Percentiles rank a stretch among this genome's conserved stretches.
Conservation (phyloP, 1,284 basidiomycete genomes). For the Anthracocystis walkeri region DNA sequence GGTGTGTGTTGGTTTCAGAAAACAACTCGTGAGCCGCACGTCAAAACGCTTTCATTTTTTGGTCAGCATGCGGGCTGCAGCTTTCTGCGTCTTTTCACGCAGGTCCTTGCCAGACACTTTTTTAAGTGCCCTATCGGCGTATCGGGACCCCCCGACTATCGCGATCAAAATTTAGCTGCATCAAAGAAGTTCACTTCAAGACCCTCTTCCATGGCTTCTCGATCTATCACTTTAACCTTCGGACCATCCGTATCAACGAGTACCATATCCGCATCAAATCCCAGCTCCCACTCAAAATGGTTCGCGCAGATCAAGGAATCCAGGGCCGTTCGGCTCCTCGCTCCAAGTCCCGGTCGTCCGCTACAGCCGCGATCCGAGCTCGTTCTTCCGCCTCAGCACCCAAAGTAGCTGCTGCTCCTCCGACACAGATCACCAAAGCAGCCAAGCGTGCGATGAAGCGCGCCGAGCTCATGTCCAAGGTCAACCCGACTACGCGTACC, state of each 20-base stretch:
- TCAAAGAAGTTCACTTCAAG: constrained; percentile 8
- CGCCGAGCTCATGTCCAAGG: constrained; percentile 50
- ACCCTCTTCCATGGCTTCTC: constrained; percentile 2
- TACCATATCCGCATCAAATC: not conserved
- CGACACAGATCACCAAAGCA: constrained; percentile 51
- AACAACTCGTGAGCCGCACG: not conserved
- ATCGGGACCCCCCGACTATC: constrained; percentile 1
- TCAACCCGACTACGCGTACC: constrained; percentile 15
- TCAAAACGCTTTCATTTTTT: constrained; percentile 2
- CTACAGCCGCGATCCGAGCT: constrained; percentile 24
- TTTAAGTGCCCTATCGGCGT: constrained; percentile 1
- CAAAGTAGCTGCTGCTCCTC: constrained; percentile 23
- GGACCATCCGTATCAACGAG: not conserved
- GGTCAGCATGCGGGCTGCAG: not conserved
- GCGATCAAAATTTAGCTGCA: constrained; percentile 31
- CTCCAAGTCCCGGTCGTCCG: constrained; percentile 37
- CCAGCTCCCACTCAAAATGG: constrained; percentile 16
- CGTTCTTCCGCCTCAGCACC: constrained; percentile 20
- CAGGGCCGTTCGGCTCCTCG: constrained; percentile 35
- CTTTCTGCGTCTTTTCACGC: constrained; percentile 3
- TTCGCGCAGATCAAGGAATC: constrained; percentile 40
- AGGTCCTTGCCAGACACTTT: not conserved
- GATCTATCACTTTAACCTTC: not conserved
- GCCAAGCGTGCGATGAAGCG: constrained; percentile 57
- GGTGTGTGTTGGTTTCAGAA: constrained; percentile 6